Evolutionary conservation across 805 yeast species (phyloP).

Genomic region (Cyberlindnera maritima): DNA sequence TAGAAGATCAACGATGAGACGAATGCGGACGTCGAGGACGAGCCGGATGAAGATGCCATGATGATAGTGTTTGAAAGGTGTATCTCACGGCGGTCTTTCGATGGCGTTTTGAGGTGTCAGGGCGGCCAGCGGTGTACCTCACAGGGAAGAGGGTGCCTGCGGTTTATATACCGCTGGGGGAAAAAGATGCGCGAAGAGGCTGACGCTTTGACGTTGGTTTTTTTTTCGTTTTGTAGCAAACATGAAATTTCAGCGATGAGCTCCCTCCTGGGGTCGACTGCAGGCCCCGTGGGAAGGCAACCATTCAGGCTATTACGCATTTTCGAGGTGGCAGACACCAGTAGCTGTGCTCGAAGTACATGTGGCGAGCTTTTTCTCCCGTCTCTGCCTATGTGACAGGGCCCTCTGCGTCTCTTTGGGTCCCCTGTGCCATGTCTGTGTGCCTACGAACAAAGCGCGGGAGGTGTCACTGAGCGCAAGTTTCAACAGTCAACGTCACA

Average conservation of each 20-base stretch:
- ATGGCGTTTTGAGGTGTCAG: background rate
- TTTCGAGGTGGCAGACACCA: too few relatives aligned
- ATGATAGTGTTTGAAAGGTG: background rate
- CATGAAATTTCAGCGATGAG: constrained; percentile 14
- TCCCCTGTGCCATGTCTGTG: background rate
- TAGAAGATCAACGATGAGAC: constrained; percentile 70
- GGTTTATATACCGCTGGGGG: background rate
- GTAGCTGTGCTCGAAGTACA: too few relatives aligned
- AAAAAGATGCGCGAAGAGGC: constrained; percentile 6
- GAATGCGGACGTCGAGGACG: constrained; percentile 72
- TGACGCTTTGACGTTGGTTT: constrained; percentile 5
- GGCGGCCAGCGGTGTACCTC: background rate
- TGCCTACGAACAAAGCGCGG: background rate
- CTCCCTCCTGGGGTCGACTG: background rate
- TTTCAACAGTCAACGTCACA: background rate
- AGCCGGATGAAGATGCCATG: constrained; percentile 26
- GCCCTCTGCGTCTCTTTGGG: background rate
- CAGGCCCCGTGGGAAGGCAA: too few relatives aligned
- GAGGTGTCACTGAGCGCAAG: too few relatives aligned
- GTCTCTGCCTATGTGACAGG: too few relatives aligned
- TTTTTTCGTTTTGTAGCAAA: constrained; percentile 16
- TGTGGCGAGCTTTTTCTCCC: too few relatives aligned
- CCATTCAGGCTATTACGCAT: too few relatives aligned
- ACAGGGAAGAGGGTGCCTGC: background rate
- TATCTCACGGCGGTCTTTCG: background rate